Evolutionary conservation across 1,139 yeast genomes (phyloP), one percentile per base, ranked within the genome.

Genomic region (Scheffersomyces cryptocercus): DNA sequence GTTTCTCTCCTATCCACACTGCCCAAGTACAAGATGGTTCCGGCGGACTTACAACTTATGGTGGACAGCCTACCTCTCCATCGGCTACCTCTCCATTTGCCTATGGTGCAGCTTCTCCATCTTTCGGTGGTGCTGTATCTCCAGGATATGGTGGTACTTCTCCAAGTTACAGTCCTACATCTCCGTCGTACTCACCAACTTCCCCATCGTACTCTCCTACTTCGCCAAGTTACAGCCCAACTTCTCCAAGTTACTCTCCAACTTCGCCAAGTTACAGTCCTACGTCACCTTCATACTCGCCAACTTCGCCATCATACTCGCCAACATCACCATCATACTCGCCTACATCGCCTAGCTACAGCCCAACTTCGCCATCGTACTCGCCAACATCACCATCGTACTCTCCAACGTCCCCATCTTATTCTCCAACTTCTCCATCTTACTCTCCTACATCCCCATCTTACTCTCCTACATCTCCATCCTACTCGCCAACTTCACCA

Each of bases 31-130:
- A 83, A 30, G 96, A 88, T 55, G 88, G 82, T 40, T 73, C 83
- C 40, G 99, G 99, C 51, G 97, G 97, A 3, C 86, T 91, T 59
- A 89, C 98, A 6, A 95, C 91, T 49, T 93, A 93, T 61, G 79
- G 79, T 48, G 96, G 95, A 47, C 84, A 81, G 48, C 85, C 86
- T 33, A 70, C 81, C 1, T 66, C 77, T 35, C 67, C 76, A 28
- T 67, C 77, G 28, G 75, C 79, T n/a, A 73, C 84, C 5, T 82
- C 88, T 3, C 84, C 84, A 54, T 78, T 77, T 56, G 64, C 73
- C 44, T 77, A 63, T 54, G 66, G 65, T 28, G 59, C 64, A 4
- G 47, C 62, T 12, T 73, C 73, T 28, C 80, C 81, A 20, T 71
- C 70, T n/a, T 81, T 77, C 52, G 79, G 78, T 40, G 85, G 87